These are phyloP conservation scores for Chloropicon primus DNA, from an alignment of 139 green algal genomes.

Conservation along the genomic window DNA sequence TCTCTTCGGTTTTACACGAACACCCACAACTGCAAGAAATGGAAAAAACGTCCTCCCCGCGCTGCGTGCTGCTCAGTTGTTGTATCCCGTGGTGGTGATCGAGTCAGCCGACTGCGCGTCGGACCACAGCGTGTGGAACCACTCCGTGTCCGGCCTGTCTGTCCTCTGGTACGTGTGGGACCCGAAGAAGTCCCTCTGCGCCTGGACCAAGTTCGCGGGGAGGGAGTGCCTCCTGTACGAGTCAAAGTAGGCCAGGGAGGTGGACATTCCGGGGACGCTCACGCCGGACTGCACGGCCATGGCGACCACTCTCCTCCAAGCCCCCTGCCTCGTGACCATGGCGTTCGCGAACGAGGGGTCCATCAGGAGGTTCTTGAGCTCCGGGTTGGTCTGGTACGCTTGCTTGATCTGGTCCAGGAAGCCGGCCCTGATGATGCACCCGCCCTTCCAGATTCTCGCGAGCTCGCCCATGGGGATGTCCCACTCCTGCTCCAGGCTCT, in stretches of 20 bases:
- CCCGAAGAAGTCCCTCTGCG: conserved; percentile 14
- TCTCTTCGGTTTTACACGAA: no score
- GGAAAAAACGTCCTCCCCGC: no score
- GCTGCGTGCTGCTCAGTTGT: conserved; percentile 31
- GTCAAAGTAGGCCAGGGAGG: conserved; percentile 11
- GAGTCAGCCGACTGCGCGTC: conserved; percentile 58
- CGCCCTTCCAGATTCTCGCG: conserved; percentile 12
- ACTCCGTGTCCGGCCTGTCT: conserved; percentile 21
- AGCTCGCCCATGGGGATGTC: conserved; percentile 4
- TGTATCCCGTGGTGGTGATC: conserved; percentile 80
- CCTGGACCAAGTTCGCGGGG: conserved; percentile 12
- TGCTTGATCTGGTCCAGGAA: conserved; percentile 17
- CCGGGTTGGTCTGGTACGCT: conserved; percentile 8
- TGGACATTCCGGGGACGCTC: conserved; percentile 2
- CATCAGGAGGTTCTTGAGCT: conserved; percentile 10
- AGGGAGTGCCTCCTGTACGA: conserved; percentile 5
- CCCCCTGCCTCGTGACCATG: not conserved
- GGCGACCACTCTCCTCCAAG: conserved; percentile 7
- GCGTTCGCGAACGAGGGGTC: conserved; percentile 5
- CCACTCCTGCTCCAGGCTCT: conserved; percentile 1
- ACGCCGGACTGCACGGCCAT: conserved; percentile 4
- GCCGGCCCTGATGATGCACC: conserved; percentile 13
- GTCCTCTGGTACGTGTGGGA: conserved; percentile 24
- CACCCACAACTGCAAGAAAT: no score
- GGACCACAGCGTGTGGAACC: conserved; percentile 36